phyloP scores from a whole-genome alignment of 2,329 filamentous ascomycete genomes.

The Lasiodiplodia hormozganensis region DNA sequence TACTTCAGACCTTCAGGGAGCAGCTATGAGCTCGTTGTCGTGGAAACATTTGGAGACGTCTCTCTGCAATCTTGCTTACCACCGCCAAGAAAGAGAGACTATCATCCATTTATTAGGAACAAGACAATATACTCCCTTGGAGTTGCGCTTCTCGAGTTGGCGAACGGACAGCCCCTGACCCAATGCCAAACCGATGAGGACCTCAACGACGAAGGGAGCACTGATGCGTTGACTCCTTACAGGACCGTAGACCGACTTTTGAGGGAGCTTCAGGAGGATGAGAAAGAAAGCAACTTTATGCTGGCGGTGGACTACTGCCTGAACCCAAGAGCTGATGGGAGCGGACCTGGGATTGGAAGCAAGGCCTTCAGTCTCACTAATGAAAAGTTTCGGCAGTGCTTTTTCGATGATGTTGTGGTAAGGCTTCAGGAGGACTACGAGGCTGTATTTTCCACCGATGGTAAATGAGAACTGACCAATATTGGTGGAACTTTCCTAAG shows the following conservation, averaged over 20 bases:
- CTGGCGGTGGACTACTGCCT: slow-evolving; percentile 30
- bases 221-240: slow-evolving; percentile 27
- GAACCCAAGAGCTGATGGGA: not conserved
- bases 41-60: not conserved
- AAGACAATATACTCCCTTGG: slow-evolving; percentile 32
- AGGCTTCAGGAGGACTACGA: slow-evolving; percentile 31
- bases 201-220: not conserved
- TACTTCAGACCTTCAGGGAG: not conserved
- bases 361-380: slow-evolving; percentile 29
- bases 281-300: slow-evolving; percentile 29
- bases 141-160: slow-evolving; percentile 32
- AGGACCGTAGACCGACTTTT: slow-evolving; percentile 21
- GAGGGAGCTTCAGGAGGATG: slow-evolving; percentile 15
- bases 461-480: not conserved
- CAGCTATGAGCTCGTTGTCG: not conserved
- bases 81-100: not conserved
- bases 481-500: too few relatives aligned
- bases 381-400: slow-evolving; percentile 27
- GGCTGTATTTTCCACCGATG: not conserved
- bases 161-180: slow-evolving; percentile 25
- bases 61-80: not conserved
- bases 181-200: slow-evolving; percentile 27
- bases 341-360: not conserved
- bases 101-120: slow-evolving; percentile 28
- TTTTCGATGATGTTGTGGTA: slow-evolving; percentile 28